These are phyloP conservation scores for Baudoinia panamericana DNA, from an alignment of 495 filamentous ascomycete species.

Conservation along the genomic window DNA sequence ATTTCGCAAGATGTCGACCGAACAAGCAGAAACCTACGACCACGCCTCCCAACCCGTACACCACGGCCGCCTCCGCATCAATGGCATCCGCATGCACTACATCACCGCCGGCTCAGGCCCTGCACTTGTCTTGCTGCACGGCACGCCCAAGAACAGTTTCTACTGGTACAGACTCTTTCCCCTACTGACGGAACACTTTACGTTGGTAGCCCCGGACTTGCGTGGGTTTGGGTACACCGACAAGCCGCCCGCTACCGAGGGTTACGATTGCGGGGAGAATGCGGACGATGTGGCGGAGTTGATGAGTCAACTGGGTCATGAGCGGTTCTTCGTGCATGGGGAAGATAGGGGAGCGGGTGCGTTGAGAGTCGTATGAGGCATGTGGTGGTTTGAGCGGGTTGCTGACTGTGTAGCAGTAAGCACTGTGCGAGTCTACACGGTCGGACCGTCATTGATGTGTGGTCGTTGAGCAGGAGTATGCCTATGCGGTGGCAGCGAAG, in stretches of 20 bases:
- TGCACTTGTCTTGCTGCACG: slow-evolving; percentile 13
- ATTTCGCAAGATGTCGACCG: too few relatives aligned
- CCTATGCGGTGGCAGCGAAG: slow-evolving; percentile 11
- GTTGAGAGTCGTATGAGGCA: too few relatives aligned
- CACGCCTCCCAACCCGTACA: slow-evolving; percentile 9
- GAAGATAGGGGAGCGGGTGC: slow-evolving; percentile 3
- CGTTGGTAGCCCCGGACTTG: slow-evolving; percentile 13
- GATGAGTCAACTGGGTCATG: slow-evolving; percentile 13
- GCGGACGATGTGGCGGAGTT: slow-evolving; percentile 13
- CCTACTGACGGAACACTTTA: slow-evolving; percentile 12
- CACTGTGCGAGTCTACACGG: too few relatives aligned
- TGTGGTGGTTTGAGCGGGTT: too few relatives aligned
- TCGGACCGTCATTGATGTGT: too few relatives aligned
- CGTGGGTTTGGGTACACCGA: slow-evolving; percentile 18
- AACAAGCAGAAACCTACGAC: slow-evolving; percentile 9
- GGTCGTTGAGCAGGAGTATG: too few relatives aligned
- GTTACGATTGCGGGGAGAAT: slow-evolving; percentile 8
- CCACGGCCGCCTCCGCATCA: slow-evolving; percentile 8
- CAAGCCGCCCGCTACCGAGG: slow-evolving; percentile 13
- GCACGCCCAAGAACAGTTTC: slow-evolving; percentile 17
- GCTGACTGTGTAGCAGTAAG: slow-evolving; percentile 7
- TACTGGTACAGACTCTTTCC: slow-evolving; percentile 18
- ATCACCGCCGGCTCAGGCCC: slow-evolving; percentile 13
- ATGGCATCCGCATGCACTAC: slow-evolving; percentile 16
- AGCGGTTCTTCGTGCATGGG: slow-evolving; percentile 15